Evolutionary conservation across 23 red algal species (phyloP), one percentile per base, ranked within the genome.

Genomic region (Gracilaria gracilis): DNA sequence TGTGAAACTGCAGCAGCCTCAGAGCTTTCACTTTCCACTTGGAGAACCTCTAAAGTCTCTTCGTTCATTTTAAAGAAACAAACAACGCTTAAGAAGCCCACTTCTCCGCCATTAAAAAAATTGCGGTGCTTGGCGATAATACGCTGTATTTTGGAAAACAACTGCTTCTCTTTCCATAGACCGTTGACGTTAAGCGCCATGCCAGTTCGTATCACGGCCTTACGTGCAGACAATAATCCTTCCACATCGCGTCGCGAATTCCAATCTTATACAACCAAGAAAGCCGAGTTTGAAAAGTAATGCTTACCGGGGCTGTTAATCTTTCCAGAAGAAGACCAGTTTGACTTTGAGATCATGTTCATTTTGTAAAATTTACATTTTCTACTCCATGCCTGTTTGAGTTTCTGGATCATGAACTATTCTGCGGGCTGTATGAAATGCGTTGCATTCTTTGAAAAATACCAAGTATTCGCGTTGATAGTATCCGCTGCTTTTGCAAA

Each of bases 321-420:
- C 12, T 42, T 50, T 51, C 75, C 75, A 9, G 75, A 79, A 79
- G 31, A 39, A 39, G 75, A 51, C 75, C 51, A 79, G 8, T 13
- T 48, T 13, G 38, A 12, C 23, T 79, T 79, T 33, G 27, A 2
- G 35, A 79, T 79, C 75, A 51, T 79, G 65, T 70, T 19, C 65
- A 35, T 33, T 15, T 70, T 70, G 35, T 70, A 25, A 3, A 8
- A 6, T 23, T 79, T 38, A 39, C 75, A 23, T 1, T 38, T 5
- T 13, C 4, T 33, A n/a, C 27, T 79, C 75, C 40, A 79, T n/a
- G 75, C 75, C 12, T 32, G 12, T 33, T 79, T 79, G 39, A 79
- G 4, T 5, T 79, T 79, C 39, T 79, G 75, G 4, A 51, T 79
- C 4, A 79, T 57, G 39, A 79, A 79, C 14, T 4, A 70, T 4